Conservation (phyloP, 805 yeast species). For the Yarrowia sp. region DNA sequence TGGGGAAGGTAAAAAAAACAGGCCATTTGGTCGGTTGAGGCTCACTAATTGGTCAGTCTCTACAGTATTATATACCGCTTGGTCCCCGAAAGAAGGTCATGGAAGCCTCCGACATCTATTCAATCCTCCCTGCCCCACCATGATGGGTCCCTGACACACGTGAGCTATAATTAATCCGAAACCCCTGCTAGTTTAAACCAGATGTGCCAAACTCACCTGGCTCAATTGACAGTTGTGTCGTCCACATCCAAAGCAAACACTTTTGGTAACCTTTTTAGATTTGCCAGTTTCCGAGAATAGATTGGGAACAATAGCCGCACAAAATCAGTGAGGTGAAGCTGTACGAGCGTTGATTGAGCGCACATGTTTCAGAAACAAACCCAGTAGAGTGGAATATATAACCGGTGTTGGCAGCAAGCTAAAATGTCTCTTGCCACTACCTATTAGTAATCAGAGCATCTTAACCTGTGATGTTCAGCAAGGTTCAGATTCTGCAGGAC, state of each 20-base stretch:
- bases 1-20: neutral
- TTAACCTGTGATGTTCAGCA: constrained; percentile 3
- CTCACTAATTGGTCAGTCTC: neutral
- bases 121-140: neutral
- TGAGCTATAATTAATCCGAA: constrained; percentile 10
- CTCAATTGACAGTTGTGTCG: neutral
- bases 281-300: neutral
- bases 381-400: no score
- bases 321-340: neutral
- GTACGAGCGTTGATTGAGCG: no score
- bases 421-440: no score
- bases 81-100: neutral
- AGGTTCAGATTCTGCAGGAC: constrained; percentile 1
- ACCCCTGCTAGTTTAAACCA: neutral
- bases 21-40: neutral
- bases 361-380: no score
- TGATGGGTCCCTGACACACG: neutral
- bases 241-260: neutral
- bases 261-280: neutral
- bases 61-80: neutral
- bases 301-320: neutral
- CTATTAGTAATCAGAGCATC: neutral
- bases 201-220: neutral
- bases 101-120: neutral
- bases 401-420: no score